phyloP scores from a whole-genome alignment of 2,329 filamentous ascomycete species.

The Aspergillus sp. region DNA sequence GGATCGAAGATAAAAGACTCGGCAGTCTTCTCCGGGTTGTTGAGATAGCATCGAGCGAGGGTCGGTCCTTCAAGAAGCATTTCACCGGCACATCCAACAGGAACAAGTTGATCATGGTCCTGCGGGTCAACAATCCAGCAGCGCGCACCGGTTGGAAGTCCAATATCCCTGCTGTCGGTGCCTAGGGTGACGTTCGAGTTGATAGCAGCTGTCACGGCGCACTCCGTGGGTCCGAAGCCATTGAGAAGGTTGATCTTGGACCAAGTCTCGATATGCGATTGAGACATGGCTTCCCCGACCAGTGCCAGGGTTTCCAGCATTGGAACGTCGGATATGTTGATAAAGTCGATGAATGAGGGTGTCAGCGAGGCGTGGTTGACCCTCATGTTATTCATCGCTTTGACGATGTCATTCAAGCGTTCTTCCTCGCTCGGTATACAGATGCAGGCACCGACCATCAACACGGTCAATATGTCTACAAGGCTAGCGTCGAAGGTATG shows the following conservation, averaged over 20 bases:
- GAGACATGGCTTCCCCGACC: constrained; percentile 51
- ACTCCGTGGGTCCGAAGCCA: constrained; percentile 47
- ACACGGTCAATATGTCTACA: constrained; percentile 53
- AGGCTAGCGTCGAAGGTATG: constrained; percentile 58
- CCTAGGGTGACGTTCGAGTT: constrained; percentile 30
- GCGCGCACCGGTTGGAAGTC: constrained; percentile 31
- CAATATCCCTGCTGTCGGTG: constrained; percentile 36
- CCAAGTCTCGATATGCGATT: constrained; percentile 37
- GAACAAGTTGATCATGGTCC: constrained; percentile 40
- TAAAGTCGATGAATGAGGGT: constrained; percentile 54
- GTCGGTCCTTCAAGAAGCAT: constrained; percentile 48
- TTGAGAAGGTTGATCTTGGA: constrained; percentile 40
- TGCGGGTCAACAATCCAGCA: constrained; percentile 42
- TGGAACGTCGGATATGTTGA: constrained; percentile 45
- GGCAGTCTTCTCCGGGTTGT: constrained; percentile 57
- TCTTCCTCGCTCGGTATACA: constrained; percentile 56
- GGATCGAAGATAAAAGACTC: constrained; percentile 59
- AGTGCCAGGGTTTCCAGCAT: constrained; percentile 43
- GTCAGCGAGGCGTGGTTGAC: constrained; percentile 60
- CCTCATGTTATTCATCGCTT: constrained; percentile 52
- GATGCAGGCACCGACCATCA: constrained; percentile 58
- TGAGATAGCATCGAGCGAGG: constrained; percentile 63
- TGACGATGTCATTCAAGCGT: constrained; percentile 50
- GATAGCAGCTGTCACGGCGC: constrained; percentile 35
- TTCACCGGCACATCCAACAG: constrained; percentile 41